Evolutionary conservation across 495 filamentous ascomycete species (phyloP).

Genomic region (Xylaria palmicola): DNA sequence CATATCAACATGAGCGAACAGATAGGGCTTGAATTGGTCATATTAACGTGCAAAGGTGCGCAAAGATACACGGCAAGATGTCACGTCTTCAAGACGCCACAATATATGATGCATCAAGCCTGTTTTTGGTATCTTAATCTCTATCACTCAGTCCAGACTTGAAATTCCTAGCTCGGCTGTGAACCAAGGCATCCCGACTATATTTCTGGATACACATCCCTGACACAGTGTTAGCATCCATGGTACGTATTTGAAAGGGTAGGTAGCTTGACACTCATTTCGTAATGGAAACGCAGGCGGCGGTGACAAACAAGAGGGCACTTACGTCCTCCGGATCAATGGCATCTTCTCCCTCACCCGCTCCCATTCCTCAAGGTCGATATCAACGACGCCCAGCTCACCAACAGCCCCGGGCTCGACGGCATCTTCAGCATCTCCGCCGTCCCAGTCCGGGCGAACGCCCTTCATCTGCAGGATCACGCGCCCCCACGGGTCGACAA

Average conservation of each 20-base stretch:
- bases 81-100: not conserved
- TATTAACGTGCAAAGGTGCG: too few relatives aligned
- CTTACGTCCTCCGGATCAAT: conserved; percentile 54
- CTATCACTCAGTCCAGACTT: not conserved
- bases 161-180: not conserved
- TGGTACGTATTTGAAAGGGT: not conserved
- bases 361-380: conserved; percentile 46
- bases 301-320: conserved; percentile 3
- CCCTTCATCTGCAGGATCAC: conserved; percentile 64
- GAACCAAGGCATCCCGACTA: conserved; percentile 18
- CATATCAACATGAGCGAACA: not conserved
- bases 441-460: conserved; percentile 38
- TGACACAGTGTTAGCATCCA: conserved; percentile 25
- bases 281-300: not conserved
- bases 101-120: conserved; percentile 17
- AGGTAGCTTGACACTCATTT: not conserved
- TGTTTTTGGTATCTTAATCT: not conserved
- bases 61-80: too few relatives aligned
- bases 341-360: conserved; percentile 61
- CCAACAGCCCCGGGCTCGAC: conserved; percentile 37
- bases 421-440: conserved; percentile 44
- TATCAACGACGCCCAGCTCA: conserved; percentile 47
- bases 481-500: conserved; percentile 85
- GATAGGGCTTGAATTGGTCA: not conserved
- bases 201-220: conserved; percentile 62